Conservation (phyloP, 1,139 yeast species). For the Wickerhamomyces sp. region DNA sequence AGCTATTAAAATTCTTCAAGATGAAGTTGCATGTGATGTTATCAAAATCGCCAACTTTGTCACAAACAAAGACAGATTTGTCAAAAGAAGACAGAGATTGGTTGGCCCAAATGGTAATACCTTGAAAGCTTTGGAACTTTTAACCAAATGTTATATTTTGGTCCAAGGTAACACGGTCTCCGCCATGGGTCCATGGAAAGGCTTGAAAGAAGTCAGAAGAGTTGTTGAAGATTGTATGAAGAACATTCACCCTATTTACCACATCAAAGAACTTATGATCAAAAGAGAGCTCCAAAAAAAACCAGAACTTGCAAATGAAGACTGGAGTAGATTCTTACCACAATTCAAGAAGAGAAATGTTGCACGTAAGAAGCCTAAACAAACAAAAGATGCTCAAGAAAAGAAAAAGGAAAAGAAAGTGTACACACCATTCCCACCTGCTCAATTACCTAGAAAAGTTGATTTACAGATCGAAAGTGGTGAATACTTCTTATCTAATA, state of each 20-base stretch:
- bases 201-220: conserved; percentile 86
- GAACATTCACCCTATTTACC: conserved; percentile 93
- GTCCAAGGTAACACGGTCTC: conserved; percentile 98
- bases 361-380: conserved; percentile 85
- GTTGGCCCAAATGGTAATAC: conserved; percentile 98
- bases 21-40: conserved; percentile 93
- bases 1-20: conserved; percentile 86
- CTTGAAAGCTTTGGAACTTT: conserved; percentile 85
- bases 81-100: conserved; percentile 91
- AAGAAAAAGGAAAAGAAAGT: conserved; percentile 66
- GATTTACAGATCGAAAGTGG: conserved; percentile 98
- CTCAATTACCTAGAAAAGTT: conserved; percentile 93
- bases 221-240: conserved; percentile 97
- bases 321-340: conserved; percentile 96
- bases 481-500: conserved; percentile 90
- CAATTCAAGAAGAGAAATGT: conserved; percentile 95
- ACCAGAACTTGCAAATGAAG: conserved; percentile 93
- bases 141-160: conserved; percentile 88
- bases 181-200: conserved; percentile 95
- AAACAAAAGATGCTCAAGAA: conserved; percentile 39
- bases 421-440: conserved; percentile 99
- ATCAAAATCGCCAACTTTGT: conserved; percentile 91
- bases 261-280: conserved; percentile 95
- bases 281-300: conserved; percentile 91
- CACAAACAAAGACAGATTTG: conserved; percentile 86